Evolutionary conservation across 2,329 filamentous ascomycete genomes (phyloP).

Genomic region (Cladosporium austrohemisphaericum): DNA sequence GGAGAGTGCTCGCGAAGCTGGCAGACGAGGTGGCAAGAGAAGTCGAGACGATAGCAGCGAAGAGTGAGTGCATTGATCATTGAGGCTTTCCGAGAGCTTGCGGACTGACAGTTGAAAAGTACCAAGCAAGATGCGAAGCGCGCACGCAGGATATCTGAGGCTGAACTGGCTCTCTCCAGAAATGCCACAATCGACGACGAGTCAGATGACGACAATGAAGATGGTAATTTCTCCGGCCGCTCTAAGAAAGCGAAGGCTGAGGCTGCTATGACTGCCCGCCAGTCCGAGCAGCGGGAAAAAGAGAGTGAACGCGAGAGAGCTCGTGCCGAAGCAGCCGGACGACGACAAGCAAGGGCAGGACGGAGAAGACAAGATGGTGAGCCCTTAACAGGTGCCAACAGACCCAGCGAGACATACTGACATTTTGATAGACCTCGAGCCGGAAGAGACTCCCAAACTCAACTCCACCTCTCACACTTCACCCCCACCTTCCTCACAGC

Average conservation of each 20-base stretch:
- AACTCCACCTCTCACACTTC: conserved; percentile 38
- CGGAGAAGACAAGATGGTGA: conserved; percentile 76
- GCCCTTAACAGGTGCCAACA: conserved; percentile 19
- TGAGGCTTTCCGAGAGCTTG: conserved; percentile 77
- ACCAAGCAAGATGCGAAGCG: conserved; percentile 70
- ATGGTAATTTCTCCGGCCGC: conserved; percentile 22
- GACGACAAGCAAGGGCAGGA: conserved; percentile 78
- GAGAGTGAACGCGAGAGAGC: conserved; percentile 67
- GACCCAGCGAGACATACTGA: conserved; percentile 19
- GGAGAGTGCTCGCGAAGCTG: conserved; percentile 79
- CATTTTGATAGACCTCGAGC: conserved; percentile 55
- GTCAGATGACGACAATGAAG: conserved; percentile 64
- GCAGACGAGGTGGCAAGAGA: conserved; percentile 69
- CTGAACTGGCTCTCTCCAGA: conserved; percentile 49
- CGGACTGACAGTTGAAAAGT: conserved; percentile 44
- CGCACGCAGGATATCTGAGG: conserved; percentile 76
- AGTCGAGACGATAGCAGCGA: conserved; percentile 88
- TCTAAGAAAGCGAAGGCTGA: conserved; percentile 45
- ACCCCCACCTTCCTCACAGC: conserved; percentile 42
- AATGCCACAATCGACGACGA: conserved; percentile 54
- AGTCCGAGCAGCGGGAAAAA: conserved; percentile 61
- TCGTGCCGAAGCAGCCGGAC: conserved; percentile 69
- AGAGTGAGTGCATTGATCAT: conserved; percentile 74
- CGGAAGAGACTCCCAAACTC: conserved; percentile 60
- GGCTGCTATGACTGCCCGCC: conserved; percentile 50